Conservation (phyloP, 2,329 filamentous ascomycete species). For the Xylariaceae sp. region DNA sequence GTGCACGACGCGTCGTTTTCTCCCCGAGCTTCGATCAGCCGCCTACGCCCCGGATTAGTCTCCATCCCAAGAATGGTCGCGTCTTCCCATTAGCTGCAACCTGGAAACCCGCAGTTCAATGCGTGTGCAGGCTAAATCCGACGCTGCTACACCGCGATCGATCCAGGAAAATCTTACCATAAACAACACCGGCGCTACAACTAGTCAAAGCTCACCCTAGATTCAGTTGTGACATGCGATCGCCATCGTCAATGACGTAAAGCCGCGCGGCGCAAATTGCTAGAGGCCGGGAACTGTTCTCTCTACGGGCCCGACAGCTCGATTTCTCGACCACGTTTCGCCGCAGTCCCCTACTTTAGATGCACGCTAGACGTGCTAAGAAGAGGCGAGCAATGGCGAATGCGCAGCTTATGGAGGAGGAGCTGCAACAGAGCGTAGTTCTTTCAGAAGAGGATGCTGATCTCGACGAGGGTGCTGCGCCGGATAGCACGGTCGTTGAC, state of each 20-base stretch:
- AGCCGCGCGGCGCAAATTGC: constrained; percentile 19
- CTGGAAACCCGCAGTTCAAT: constrained; percentile 6
- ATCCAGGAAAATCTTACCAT: constrained; percentile 3
- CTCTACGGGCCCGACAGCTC: neutral
- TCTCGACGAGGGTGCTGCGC: constrained; percentile 34
- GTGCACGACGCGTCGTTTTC: constrained; percentile 21
- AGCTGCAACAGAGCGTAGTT: constrained; percentile 53
- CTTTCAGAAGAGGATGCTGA: constrained; percentile 46
- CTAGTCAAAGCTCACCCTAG: neutral
- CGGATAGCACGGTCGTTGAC: constrained; percentile 31
- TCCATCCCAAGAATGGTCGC: constrained; percentile 11
- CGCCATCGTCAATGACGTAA: constrained; percentile 24
- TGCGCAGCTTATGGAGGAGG: constrained; percentile 53
- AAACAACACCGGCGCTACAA: neutral
- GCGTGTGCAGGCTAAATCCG: constrained; percentile 5
- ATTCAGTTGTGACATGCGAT: constrained; percentile 8
- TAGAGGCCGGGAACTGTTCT: constrained; percentile 18
- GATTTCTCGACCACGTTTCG: neutral
- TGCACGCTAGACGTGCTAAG: neutral
- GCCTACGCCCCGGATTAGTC: neutral
- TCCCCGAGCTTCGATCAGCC: neutral
- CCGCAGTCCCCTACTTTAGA: neutral
- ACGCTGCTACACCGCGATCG: constrained; percentile 11
- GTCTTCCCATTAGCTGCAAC: constrained; percentile 7
- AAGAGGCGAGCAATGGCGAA: constrained; percentile 41